Conservation (phyloP, 2,329 filamentous ascomycete species). For the Microdochium nivale region DNA sequence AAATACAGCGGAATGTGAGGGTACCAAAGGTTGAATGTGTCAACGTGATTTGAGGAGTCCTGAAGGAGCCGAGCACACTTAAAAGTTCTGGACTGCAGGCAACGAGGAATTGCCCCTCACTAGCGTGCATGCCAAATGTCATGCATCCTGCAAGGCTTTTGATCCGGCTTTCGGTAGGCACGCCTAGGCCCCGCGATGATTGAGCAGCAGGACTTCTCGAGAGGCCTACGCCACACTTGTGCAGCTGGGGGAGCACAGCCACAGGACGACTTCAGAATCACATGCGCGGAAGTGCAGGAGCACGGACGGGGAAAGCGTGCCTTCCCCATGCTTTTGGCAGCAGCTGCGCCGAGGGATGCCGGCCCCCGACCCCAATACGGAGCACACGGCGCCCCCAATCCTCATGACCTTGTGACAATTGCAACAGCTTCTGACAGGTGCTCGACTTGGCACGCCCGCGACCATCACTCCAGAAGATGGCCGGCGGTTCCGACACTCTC, state of each 20-base stretch:
- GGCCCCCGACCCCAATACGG: neutral
- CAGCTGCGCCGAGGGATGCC: neutral
- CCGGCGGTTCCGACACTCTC: neutral
- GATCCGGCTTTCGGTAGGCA: too few species aligned
- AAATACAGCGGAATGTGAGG: too few species aligned
- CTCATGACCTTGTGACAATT: neutral
- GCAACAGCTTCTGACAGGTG: neutral
- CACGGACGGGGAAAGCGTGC: neutral
- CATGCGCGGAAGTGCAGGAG: neutral
- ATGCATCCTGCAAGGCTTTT: too few species aligned
- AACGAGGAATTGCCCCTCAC: too few species aligned
- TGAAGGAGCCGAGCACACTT: too few species aligned
- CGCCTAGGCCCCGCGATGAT: too few species aligned
- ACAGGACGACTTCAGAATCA: neutral
- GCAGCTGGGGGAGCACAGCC: neutral
- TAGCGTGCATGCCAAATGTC: too few species aligned
- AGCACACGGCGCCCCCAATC: neutral
- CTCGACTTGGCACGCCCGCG: neutral
- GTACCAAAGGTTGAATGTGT: too few species aligned
- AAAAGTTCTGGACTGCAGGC: too few species aligned
- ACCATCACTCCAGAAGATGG: neutral
- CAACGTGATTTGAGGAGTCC: too few species aligned
- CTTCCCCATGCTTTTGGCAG: constrained; percentile 1
- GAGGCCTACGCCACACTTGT: neutral
- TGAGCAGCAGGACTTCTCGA: too few species aligned